phyloP scores from a whole-genome alignment of 768 basidiomycete species.

The Boletus barrowsii region DNA sequence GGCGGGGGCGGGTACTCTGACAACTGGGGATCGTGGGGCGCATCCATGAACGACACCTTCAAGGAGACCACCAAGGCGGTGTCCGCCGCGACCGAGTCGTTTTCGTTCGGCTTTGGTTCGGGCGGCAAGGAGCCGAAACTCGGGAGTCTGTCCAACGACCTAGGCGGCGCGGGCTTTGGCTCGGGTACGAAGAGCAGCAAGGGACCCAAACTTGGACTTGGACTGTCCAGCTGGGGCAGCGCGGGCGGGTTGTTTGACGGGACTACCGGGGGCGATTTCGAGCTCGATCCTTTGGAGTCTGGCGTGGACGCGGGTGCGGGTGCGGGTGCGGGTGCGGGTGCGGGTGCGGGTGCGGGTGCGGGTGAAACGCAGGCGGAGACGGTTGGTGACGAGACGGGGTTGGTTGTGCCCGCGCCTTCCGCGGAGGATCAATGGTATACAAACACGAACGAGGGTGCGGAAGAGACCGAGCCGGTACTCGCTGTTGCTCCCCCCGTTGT shows the following conservation, averaged over 20 bases:
- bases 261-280: neutral
- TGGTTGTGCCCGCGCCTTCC: too few relatives aligned
- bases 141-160: neutral
- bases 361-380: neutral
- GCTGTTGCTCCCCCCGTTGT: neutral
- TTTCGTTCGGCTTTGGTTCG: constrained; percentile 3
- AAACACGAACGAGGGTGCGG: too few relatives aligned
- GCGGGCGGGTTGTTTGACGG: constrained; percentile 5
- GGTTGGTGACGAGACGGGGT: too few relatives aligned
- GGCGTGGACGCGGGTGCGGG: neutral
- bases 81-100: neutral
- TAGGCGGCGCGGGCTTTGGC: neutral
- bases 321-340: neutral
- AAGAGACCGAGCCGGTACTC: too few relatives aligned
- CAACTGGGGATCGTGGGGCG: constrained; percentile 4
- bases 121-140: neutral
- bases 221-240: neutral
- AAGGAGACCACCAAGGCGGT: neutral
- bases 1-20: too few relatives aligned
- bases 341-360: neutral
- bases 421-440: too few relatives aligned
- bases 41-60: neutral
- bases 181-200: neutral
- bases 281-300: neutral
- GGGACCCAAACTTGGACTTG: neutral